Percentiles rank a stretch among this genome's conserved stretches.
phyloP scores from a whole-genome alignment of 306 rosid genomes.

The Potentilla sterilis region DNA sequence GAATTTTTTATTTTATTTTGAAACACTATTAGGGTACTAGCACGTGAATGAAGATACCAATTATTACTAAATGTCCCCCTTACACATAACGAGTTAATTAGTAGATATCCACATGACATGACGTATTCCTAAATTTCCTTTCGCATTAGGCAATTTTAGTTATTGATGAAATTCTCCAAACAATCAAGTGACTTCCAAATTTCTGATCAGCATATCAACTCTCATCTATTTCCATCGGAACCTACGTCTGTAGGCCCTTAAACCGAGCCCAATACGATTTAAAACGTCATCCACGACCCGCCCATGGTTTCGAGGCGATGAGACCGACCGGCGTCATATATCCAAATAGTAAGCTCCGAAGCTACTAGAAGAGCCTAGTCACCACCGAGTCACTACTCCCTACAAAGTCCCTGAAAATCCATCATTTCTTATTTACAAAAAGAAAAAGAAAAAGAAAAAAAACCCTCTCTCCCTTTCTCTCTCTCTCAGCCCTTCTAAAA shows the following conservation, averaged over 20 bases:
- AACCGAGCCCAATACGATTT: not conserved
- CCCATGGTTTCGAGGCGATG: not conserved
- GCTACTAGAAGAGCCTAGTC: constrained; percentile 26
- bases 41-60: no score
- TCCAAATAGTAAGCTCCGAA: constrained; percentile 17
- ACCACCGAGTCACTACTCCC: not conserved
- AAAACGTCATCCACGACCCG: not conserved
- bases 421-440: not conserved
- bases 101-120: no score
- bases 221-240: no score
- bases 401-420: not conserved
- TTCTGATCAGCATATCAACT: no score
- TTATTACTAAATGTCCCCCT: no score
- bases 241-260: not conserved
- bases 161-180: no score
- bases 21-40: no score
- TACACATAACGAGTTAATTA: no score
- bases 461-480: not conserved
- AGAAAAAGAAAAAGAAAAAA: not conserved
- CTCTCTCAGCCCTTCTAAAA: not conserved
- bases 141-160: no score
- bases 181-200: no score
- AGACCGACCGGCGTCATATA: not conserved
- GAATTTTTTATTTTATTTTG: no score
- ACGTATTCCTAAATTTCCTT: no score